Evolutionary conservation across 371 early-diverging fungal species (phyloP).

Genomic region (Rhizopus microsporus): DNA sequence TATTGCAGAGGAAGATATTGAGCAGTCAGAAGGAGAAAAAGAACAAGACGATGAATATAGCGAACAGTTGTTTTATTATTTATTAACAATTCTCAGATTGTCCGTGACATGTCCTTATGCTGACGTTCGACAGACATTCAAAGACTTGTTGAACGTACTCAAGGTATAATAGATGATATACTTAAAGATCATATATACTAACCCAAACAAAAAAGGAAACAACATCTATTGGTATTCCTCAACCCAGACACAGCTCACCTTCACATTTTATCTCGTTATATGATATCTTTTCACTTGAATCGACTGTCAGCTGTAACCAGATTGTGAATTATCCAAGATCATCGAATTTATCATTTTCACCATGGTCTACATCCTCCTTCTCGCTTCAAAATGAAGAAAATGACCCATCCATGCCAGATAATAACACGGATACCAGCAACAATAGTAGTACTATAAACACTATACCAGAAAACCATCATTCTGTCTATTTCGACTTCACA

Average conservation of each 20-base stretch:
- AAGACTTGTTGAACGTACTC: conserved; percentile 42
- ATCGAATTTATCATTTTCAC: conserved; percentile 44
- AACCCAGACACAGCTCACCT: conserved; percentile 56
- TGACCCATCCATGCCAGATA: conserved; percentile 12
- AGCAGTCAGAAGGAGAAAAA: not conserved
- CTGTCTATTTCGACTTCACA: conserved; percentile 17
- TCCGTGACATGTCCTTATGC: conserved; percentile 59
- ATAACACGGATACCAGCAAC: not conserved
- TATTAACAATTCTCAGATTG: conserved; percentile 58
- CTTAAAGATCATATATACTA: not conserved
- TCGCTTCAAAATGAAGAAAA: conserved; percentile 10
- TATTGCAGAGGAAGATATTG: conserved; percentile 6
- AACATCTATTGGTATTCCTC: conserved; percentile 50
- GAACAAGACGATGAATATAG: conserved; percentile 26
- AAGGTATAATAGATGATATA: conserved; percentile 30
- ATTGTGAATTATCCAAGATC: conserved; percentile 43
- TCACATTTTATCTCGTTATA: conserved; percentile 57
- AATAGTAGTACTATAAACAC: not conserved
- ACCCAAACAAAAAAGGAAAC: conserved; percentile 22
- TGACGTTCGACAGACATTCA: conserved; percentile 59
- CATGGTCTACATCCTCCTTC: conserved; percentile 36
- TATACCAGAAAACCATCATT: conserved; percentile 4
- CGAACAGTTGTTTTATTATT: conserved; percentile 45
- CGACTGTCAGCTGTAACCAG: conserved; percentile 25
- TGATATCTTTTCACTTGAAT: conserved; percentile 50